These are phyloP conservation scores for Oryza coarctata DNA, from an alignment of 176 grass and related monocot genomes.

Conservation along the genomic window DNA sequence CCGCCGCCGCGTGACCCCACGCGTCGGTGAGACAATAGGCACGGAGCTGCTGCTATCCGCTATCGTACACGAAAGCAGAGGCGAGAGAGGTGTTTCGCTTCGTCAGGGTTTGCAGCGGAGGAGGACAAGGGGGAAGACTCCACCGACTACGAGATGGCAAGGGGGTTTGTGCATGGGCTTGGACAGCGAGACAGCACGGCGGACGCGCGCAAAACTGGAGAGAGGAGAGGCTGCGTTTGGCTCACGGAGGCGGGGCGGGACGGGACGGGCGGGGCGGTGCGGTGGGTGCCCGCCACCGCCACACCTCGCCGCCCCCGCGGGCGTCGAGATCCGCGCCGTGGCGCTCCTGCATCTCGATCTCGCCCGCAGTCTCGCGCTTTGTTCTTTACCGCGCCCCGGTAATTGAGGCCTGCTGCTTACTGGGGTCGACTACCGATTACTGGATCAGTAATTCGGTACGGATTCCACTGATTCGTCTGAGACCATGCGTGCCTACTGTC, in stretches of 20 bases:
- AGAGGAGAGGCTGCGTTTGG: slow-evolving; percentile 44
- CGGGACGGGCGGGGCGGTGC: neutral
- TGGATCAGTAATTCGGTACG: neutral
- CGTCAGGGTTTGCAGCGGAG: neutral
- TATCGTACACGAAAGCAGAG: neutral
- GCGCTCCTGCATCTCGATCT: neutral
- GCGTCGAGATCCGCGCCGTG: slow-evolving; percentile 37
- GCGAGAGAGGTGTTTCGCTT: neutral
- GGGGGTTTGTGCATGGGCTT: neutral
- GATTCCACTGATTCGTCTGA: neutral
- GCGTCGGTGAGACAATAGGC: neutral
- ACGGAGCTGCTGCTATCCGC: neutral
- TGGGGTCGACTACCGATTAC: neutral
- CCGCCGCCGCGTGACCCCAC: neutral
- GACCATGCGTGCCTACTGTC: slow-evolving; percentile 6
- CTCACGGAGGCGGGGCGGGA: slow-evolving; percentile 43
- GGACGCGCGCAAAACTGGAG: slow-evolving; percentile 17
- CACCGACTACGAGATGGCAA: slow-evolving; percentile 36
- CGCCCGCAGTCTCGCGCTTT: slow-evolving; percentile 10
- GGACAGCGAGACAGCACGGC: slow-evolving; percentile 44
- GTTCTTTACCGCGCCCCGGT: slow-evolving; percentile 44
- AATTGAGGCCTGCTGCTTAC: neutral
- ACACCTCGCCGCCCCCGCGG: no score
- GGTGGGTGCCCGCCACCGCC: neutral
- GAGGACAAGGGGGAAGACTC: slow-evolving; percentile 29